Base-by-base conservation (phyloP, 768 basidiomycete genomes). In the Xerocomus potaroensis region DNA sequence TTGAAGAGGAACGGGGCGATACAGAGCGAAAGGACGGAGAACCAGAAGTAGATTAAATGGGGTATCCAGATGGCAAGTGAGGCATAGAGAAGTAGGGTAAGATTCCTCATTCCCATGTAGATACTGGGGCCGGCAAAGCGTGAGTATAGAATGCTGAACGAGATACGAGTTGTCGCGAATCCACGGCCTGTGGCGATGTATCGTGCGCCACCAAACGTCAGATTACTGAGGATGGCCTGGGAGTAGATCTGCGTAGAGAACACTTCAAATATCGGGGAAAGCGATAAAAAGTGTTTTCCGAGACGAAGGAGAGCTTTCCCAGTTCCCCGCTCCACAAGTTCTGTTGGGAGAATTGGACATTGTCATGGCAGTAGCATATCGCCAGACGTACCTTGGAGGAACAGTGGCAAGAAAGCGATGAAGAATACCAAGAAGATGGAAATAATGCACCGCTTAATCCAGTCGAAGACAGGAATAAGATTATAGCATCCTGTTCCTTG, bases 111-210 rank as follows among this genome's bases (percentile, higher is more conserved):
- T 53, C 95, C 95, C 77, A 97, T 83, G 74, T 99, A 99, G 65
- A 99, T 97, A 59, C 91, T 94, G n/a, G 96, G 95, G 15, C 96
- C 96, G 35, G 96, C 96, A 70, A 99, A 99, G 43, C 96, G 87
- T 16, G 96, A 97, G 70, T 97, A 99, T 22, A 98, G 80, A 59
- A 97, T 95, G 59, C 84, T 85, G 78, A 99, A 99, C 23, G 84
- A 91, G 53, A 97, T 89, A 27, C 96, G 84, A 31, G 90, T 94
- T 10, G 96, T 99, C 22, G 95, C 96, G 66, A 99, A 99, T 42
- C 96, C 96, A 73, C 96, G 91, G 49, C 96, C 96, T 34, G 96
- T 99, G 36, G 96, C 96, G 54, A 99, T 99, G 66, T 99, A 99
- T 47, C 96, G 87, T 44, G 96, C 96, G 50, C 96, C 96, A 72